phyloP scores from a whole-genome alignment of 805 yeast genomes.

The Monosporozyma yasuniensis region DNA sequence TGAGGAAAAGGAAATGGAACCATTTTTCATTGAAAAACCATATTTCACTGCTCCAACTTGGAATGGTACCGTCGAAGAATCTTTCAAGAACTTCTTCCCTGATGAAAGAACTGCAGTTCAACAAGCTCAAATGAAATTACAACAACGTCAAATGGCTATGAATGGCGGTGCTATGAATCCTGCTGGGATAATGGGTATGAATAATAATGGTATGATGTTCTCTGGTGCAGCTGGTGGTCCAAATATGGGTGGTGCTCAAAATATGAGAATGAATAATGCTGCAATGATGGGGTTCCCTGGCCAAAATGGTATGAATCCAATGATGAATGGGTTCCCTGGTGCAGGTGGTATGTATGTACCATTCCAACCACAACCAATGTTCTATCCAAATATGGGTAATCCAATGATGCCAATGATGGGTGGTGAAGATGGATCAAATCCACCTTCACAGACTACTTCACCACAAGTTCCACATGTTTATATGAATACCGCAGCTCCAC shows the following conservation, averaged over 20 bases:
- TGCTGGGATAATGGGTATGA: slow-evolving; percentile 5
- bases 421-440: slow-evolving; percentile 12
- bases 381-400: slow-evolving; percentile 25
- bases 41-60: slow-evolving; percentile 73
- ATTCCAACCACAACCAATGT: slow-evolving; percentile 29
- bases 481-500: slow-evolving; percentile 9
- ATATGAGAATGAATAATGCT: not conserved
- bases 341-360: slow-evolving; percentile 27
- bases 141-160: slow-evolving; percentile 27
- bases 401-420: slow-evolving; percentile 27
- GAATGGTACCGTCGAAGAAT: slow-evolving; percentile 50
- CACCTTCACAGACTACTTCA: slow-evolving; percentile 21
- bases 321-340: slow-evolving; percentile 19
- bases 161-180: slow-evolving; percentile 5
- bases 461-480: slow-evolving; percentile 25
- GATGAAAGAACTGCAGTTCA: slow-evolving; percentile 28
- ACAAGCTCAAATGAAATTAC: slow-evolving; percentile 24
- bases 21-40: slow-evolving; percentile 48
- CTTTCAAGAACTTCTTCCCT: slow-evolving; percentile 46
- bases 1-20: slow-evolving; percentile 26
- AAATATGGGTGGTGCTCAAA: slow-evolving; percentile 17
- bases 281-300: slow-evolving; percentile 13
- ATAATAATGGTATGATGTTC: not conserved
- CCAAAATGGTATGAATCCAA: slow-evolving; percentile 16
- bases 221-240: slow-evolving; percentile 16